Percentiles rank a stretch among this genome's conserved stretches.
These are phyloP conservation scores for Paraphaeosphaeria minitans DNA, from an alignment of 2,329 filamentous ascomycete species.

Conservation along the genomic window DNA sequence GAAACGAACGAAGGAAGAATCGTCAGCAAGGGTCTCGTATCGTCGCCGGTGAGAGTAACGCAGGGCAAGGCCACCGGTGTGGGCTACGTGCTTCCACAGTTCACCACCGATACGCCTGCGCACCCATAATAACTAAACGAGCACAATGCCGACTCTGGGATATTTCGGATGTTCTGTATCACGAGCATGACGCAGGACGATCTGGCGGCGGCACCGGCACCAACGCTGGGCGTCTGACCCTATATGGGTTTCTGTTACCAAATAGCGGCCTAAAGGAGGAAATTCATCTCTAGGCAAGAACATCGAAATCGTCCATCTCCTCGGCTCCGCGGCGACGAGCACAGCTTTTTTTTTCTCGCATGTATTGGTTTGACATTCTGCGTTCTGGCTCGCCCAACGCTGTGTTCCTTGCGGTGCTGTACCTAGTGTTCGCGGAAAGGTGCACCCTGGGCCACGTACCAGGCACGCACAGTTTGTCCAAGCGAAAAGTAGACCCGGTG, in stretches of 20 bases:
- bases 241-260: slow-evolving; percentile 29
- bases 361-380: background rate
- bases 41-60: background rate
- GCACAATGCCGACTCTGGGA: background rate
- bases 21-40: background rate
- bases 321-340: slow-evolving; percentile 19
- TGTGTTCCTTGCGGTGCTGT: background rate
- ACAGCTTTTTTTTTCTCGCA: background rate
- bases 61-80: background rate
- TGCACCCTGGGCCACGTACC: background rate
- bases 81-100: background rate
- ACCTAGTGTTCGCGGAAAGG: background rate
- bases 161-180: slow-evolving; percentile 6
- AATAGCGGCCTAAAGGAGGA: slow-evolving; percentile 21
- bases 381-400: background rate
- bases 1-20: background rate
- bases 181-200: slow-evolving; percentile 10
- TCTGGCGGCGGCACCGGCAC: slow-evolving; percentile 20
- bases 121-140: background rate
- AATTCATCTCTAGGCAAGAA: slow-evolving; percentile 7
- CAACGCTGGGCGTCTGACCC: slow-evolving; percentile 19
- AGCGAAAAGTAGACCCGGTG: background rate
- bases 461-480: background rate
- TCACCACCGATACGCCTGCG: background rate
- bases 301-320: slow-evolving; percentile 25